These are phyloP conservation scores for Theileria equi DNA, from an alignment of 169 alveolate genomes.

Conservation along the genomic window DNA sequence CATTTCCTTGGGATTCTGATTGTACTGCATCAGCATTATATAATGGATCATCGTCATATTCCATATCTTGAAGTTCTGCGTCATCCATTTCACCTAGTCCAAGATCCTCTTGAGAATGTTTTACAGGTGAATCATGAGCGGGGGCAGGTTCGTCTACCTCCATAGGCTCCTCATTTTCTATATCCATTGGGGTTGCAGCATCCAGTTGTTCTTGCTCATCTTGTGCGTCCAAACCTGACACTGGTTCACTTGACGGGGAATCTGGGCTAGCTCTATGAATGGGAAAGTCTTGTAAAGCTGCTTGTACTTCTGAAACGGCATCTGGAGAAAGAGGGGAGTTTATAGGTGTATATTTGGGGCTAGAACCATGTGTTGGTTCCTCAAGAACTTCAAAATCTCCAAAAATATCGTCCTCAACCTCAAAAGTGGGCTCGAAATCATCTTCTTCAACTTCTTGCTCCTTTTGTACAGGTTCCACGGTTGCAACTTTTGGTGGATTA, in stretches of 20 bases:
- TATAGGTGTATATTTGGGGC: too few relatives aligned
- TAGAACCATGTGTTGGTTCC: conserved; percentile 16
- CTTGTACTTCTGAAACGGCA: too few relatives aligned
- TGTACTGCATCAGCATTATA: not conserved
- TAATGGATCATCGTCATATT: conserved; percentile 10
- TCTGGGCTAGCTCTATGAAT: too few relatives aligned
- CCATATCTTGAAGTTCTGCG: conserved; percentile 12
- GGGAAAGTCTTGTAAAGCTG: too few relatives aligned
- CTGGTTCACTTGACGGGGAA: too few relatives aligned
- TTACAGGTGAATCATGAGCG: not conserved
- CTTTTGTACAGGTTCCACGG: not conserved
- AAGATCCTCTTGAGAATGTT: not conserved
- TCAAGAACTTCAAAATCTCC: conserved; percentile 37
- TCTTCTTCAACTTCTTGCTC: conserved; percentile 12
- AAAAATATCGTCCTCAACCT: conserved; percentile 39
- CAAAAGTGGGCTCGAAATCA: conserved; percentile 1
- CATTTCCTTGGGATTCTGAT: conserved; percentile 5
- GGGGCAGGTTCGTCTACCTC: conserved; percentile 30
- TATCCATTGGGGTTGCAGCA: conserved; percentile 1
- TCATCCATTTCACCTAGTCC: conserved; percentile 35
- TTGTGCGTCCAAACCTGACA: too few relatives aligned
- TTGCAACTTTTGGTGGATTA: not conserved
- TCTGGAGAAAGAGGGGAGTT: too few relatives aligned
- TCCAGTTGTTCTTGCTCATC: too few relatives aligned
- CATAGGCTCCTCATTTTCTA: conserved; percentile 26